Base-by-base conservation (phyloP, 2,329 filamentous ascomycete genomes). In the Diplocarpon rosae region DNA sequence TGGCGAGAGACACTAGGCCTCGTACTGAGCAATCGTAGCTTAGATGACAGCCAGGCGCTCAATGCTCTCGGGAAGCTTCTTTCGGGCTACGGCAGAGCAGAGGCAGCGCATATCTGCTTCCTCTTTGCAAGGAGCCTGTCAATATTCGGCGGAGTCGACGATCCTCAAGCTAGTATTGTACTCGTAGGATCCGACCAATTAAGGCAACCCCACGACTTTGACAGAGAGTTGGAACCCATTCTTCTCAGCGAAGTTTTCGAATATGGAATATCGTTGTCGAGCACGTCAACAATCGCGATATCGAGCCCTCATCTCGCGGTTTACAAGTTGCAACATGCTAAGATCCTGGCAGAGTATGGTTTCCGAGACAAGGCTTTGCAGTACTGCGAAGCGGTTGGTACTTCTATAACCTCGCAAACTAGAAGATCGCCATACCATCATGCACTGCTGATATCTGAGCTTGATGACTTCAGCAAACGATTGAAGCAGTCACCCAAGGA, bases 161-260 rank as follows among this genome's bases (percentile, higher is more conserved):
- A 98, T 56, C 72, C 80, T 1, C 77, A 78, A 37, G 75, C 83
- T 2, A 79, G 82, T 56, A 83, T 96, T 54, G 84, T 92, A 5
- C 75, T 96, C 7, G 70, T 98, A 16, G 90, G 92, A 13, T 83
- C 83, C 12, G 85, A 96, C 61, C 87, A 94, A 63, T 73, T 76
- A 47, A 76, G 75, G 38, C 75, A 83, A 48, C 74, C 78, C 6
- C 75, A 81, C 41, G 79, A 85, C 40, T 82, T 89, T 50, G 80
- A 80, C 42, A 78, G 82, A 52, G 88, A 96, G 56, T 73, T 85
- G 6, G 88, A 96, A 59, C 76, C 87, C 3, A 76, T 95, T n/a
- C 70, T 95, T 40, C 74, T 98, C n/a, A 96, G 87, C 34, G 92
- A 99, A 63, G 79, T 95, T 0, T 96, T 93, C 58, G 92, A 99